These are phyloP conservation scores for Pseudonitzschia multiseries DNA, from an alignment of 108 stramenopile species.

Conservation along the genomic window DNA sequence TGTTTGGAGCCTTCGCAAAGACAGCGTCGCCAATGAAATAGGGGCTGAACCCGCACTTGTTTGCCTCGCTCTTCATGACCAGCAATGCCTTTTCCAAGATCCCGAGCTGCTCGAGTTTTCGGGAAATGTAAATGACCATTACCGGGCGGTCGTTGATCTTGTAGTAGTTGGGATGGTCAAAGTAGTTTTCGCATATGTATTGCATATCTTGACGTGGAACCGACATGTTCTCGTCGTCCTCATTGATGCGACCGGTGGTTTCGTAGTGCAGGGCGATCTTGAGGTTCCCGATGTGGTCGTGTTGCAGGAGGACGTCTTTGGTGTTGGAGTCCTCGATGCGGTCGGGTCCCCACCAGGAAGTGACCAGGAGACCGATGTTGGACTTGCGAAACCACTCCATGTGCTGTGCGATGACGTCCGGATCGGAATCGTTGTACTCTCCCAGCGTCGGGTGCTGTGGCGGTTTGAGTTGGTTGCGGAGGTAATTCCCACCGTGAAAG, in stretches of 20 bases:
- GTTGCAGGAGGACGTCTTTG: slow-evolving; percentile 28
- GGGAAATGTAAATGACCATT: slow-evolving; percentile 41
- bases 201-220: slow-evolving; percentile 25
- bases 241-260: slow-evolving; percentile 29
- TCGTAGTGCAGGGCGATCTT: slow-evolving; percentile 50
- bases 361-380: slow-evolving; percentile 36
- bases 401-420: slow-evolving; percentile 41
- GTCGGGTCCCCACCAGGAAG: slow-evolving; percentile 49
- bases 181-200: slow-evolving; percentile 39
- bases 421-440: slow-evolving; percentile 44
- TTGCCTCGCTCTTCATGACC: slow-evolving; percentile 27
- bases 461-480: slow-evolving; percentile 33
- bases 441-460: slow-evolving; percentile 34
- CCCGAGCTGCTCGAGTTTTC: slow-evolving; percentile 18
- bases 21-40: slow-evolving; percentile 49
- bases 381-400: slow-evolving; percentile 56
- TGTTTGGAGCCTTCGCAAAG: slow-evolving; percentile 26
- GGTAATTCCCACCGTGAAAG: slow-evolving; percentile 41
- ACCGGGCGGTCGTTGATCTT: slow-evolving; percentile 44
- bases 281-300: slow-evolving; percentile 18
- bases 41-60: slow-evolving; percentile 17
- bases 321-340: slow-evolving; percentile 23
- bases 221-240: neutral
- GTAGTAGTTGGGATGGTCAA: slow-evolving; percentile 47
- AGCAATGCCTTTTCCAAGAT: slow-evolving; percentile 25